Evolutionary conservation across 495 filamentous ascomycete genomes (phyloP).

Genomic region (Neurospora africana): DNA sequence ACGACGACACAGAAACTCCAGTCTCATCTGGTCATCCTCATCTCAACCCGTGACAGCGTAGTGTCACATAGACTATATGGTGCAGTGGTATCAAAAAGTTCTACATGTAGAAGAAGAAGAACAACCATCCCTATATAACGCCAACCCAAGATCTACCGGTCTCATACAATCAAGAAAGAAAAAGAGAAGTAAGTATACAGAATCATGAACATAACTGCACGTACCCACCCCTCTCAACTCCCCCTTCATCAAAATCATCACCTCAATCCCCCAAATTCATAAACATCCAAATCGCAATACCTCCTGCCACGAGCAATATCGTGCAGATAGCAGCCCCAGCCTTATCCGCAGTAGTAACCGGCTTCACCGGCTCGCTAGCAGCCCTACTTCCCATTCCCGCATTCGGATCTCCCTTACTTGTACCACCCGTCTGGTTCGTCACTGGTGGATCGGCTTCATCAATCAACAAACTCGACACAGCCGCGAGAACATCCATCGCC

Average conservation of each 20-base stretch:
- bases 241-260: background rate
- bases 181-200: background rate
- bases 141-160: background rate
- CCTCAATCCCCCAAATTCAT: slow-evolving; percentile 21
- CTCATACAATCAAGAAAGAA: background rate
- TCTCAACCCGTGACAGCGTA: background rate
- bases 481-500: slow-evolving; percentile 56
- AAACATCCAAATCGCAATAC: slow-evolving; percentile 14
- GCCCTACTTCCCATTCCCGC: slow-evolving; percentile 6
- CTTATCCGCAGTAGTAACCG: slow-evolving; percentile 17
- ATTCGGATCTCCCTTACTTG: slow-evolving; percentile 15
- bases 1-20: background rate
- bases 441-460: slow-evolving; percentile 10
- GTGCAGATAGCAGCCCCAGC: slow-evolving; percentile 21
- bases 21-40: background rate
- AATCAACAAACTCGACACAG: slow-evolving; percentile 46
- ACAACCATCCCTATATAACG: background rate
- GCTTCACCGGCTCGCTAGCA: background rate
- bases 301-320: slow-evolving; percentile 13
- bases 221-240: background rate
- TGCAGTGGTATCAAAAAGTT: background rate
- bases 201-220: background rate
- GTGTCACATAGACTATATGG: background rate
- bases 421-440: slow-evolving; percentile 18
- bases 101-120: background rate